These are phyloP conservation scores for Picea abies DNA, from an alignment of 83 land plant genomes.

Conservation along the genomic window DNA sequence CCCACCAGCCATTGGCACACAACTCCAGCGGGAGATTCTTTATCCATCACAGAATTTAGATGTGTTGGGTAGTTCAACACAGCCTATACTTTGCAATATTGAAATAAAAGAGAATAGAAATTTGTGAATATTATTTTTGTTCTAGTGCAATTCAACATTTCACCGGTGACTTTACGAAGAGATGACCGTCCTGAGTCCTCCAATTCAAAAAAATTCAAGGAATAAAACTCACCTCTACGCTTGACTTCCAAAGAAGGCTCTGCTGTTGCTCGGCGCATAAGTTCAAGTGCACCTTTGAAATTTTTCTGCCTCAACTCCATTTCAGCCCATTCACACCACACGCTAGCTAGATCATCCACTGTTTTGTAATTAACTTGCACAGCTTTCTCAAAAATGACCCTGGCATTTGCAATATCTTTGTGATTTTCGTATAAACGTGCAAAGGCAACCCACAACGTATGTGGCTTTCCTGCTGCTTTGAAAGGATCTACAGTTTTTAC, in stretches of 20 bases:
- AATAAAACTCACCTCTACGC: constrained; percentile 60
- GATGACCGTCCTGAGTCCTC: neutral
- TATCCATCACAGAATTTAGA: too few relatives aligned
- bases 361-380: constrained; percentile 84
- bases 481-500: constrained; percentile 87
- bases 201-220: neutral
- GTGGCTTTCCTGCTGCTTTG: constrained; percentile 96
- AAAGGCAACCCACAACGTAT: constrained; percentile 94
- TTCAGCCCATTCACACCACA: constrained; percentile 98
- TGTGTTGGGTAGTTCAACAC: too few relatives aligned
- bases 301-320: constrained; percentile 92
- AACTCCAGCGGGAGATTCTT: too few relatives aligned
- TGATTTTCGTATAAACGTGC: constrained; percentile 87
- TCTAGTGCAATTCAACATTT: too few relatives aligned
- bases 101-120: too few relatives aligned
- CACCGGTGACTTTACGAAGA: too few relatives aligned
- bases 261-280: constrained; percentile 88
- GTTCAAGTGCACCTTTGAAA: constrained; percentile 72
- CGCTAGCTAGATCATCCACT: constrained; percentile 89
- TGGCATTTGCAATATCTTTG: constrained; percentile 75
- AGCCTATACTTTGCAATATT: too few relatives aligned
- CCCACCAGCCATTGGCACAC: too few relatives aligned
- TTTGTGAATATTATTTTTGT: too few relatives aligned
- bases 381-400: constrained; percentile 91
- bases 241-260: constrained; percentile 89